These are phyloP conservation scores for Leptographium galeiforme DNA, from an alignment of 2,329 filamentous ascomycete genomes.

Conservation along the genomic window DNA sequence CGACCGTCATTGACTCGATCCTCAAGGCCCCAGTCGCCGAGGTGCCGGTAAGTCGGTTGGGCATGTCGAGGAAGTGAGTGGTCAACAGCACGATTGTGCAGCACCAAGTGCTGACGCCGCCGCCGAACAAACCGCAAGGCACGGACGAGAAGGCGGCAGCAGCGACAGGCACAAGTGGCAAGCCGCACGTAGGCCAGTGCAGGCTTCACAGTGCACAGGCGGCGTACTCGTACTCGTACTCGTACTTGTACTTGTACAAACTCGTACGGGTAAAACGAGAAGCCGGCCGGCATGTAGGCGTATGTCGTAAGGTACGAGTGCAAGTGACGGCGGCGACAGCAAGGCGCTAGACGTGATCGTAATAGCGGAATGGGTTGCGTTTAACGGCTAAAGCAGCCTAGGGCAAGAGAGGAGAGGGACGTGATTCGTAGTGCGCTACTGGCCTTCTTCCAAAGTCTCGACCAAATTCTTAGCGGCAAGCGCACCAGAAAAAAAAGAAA, in stretches of 20 bases:
- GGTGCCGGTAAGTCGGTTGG: conserved; percentile 40
- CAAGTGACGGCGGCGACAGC: conserved; percentile 43
- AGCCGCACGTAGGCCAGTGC: conserved; percentile 65
- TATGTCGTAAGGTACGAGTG: too few species aligned
- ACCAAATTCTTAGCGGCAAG: too few species aligned
- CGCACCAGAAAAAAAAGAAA: too few species aligned
- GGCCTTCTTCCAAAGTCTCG: too few species aligned
- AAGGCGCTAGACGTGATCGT: conserved; percentile 59
- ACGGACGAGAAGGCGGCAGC: conserved; percentile 29
- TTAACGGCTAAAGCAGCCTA: conserved; percentile 16
- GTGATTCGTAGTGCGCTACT: too few species aligned
- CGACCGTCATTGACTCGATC: conserved; percentile 74
- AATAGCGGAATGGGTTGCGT: conserved; percentile 65
- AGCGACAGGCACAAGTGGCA: conserved; percentile 45
- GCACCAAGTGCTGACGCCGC: conserved; percentile 60
- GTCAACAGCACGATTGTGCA: conserved; percentile 98
- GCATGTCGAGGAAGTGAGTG: conserved; percentile 64
- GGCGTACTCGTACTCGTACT: conserved; percentile 43
- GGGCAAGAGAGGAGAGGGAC: not conserved
- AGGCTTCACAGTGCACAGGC: conserved; percentile 83
- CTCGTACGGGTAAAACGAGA: too few species aligned
- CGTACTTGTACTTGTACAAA: conserved; percentile 42
- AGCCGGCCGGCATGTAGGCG: conserved; percentile 77
- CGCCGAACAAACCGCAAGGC: conserved; percentile 47
- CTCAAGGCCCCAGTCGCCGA: conserved; percentile 67